phyloP scores from a whole-genome alignment of 768 basidiomycete species.

The Trametes meyenii region DNA sequence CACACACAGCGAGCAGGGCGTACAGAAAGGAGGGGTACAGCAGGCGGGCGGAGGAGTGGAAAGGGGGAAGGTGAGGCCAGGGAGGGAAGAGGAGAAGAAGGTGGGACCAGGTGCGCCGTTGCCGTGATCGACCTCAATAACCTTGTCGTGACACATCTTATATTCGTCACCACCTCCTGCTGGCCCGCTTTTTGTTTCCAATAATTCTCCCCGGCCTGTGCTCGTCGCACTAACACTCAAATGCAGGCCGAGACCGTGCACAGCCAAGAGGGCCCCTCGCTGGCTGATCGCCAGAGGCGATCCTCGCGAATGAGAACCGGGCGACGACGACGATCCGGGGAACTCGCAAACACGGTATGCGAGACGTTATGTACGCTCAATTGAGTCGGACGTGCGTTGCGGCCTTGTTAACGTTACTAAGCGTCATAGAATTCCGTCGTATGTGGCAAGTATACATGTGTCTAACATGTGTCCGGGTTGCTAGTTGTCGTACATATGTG shows the following conservation, averaged over 20 bases:
- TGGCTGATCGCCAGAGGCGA: neutral
- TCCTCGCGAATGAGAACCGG: neutral
- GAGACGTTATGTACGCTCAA: neutral
- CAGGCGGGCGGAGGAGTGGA: neutral
- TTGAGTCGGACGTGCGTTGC: neutral
- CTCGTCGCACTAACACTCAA: too few relatives aligned
- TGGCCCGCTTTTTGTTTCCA: neutral
- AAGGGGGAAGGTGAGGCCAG: neutral
- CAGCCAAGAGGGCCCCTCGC: too few relatives aligned
- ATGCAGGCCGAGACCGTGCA: neutral
- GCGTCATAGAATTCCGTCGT: too few relatives aligned
- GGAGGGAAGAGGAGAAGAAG: constrained; percentile 4
- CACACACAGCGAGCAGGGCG: neutral
- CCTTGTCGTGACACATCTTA: constrained; percentile 16
- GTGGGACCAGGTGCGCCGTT: neutral
- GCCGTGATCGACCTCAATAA: neutral
- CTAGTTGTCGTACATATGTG: too few relatives aligned
- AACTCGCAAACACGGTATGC: neutral
- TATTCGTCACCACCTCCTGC: constrained; percentile 6
- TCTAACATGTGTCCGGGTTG: too few relatives aligned
- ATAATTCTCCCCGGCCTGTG: too few relatives aligned
- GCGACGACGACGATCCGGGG: neutral
- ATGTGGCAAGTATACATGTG: too few relatives aligned
- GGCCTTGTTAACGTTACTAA: too few relatives aligned
- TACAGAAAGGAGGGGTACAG: neutral